phyloP scores from a whole-genome alignment of 2,329 filamentous ascomycete species.

The Magnaporthales sp. region DNA sequence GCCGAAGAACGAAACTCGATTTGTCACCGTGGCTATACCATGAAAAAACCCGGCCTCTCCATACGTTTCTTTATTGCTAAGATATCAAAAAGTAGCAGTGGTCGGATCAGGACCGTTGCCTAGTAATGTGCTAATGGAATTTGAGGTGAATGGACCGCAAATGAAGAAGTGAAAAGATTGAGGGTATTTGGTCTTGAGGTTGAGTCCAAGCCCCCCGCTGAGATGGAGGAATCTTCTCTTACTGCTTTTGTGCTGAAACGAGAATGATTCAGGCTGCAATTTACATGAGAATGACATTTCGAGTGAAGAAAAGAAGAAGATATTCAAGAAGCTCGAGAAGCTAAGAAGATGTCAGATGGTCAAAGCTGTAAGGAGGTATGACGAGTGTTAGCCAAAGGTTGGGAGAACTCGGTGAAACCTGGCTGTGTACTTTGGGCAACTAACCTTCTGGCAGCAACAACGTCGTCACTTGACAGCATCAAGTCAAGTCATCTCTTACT shows the following conservation, averaged over 20 bases:
- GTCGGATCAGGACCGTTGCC: background rate
- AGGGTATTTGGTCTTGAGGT: too few species aligned
- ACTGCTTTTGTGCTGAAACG: background rate
- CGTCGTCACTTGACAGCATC: background rate
- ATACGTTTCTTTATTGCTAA: background rate
- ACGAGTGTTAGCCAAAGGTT: background rate
- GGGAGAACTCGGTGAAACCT: too few species aligned
- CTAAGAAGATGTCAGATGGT: background rate
- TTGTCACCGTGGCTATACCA: background rate
- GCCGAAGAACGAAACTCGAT: background rate
- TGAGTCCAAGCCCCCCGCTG: background rate
- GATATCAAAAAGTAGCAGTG: background rate
- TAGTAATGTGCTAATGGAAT: background rate
- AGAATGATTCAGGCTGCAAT: background rate
- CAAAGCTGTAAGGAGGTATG: background rate
- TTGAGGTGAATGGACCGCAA: background rate
- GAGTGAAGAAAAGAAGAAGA: background rate
- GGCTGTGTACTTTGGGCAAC: background rate
- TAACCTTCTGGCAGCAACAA: background rate
- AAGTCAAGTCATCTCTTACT: constrained; percentile 1
- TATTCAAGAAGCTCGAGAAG: background rate
- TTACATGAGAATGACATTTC: background rate
- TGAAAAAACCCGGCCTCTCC: background rate
- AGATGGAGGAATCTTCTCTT: background rate
- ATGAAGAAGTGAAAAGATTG: background rate